Base-by-base conservation (phyloP, 2,329 filamentous ascomycete genomes). In the Neonectria coccinea region DNA sequence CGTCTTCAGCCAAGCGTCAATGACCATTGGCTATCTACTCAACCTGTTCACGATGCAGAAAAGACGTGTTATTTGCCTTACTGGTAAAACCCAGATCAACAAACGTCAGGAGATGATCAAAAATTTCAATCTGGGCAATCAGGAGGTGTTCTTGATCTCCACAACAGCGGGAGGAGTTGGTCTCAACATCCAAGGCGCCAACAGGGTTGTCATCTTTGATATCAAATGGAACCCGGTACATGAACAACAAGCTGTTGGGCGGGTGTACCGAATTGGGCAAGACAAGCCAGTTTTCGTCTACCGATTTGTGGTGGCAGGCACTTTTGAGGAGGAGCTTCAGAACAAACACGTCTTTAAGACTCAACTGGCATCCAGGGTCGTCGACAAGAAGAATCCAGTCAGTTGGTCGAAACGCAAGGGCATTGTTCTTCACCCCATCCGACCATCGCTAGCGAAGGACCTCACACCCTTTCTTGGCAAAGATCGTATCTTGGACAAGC, bases 181-280 rank as follows among this genome's bases (percentile, higher is more conserved):
- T 0, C 82, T 97, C 54, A 97, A 97, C 65, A 91, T 97, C 12
- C 87, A 88, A 44, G 90, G 91, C 1, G 94, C 94, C 1, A 97
- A 94, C 75, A 88, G 94, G 20, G 92, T 97, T 1, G 86, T 97
- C 20, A 91, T 97, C 20, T 91, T 97, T 60, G 94, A 97, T 75
- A 93, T 91, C 73, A 84, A 85, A 65, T 97, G 90, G 80, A 96
- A 94, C 67, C 94, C 94, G 0, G 86, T 89, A 5, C 85, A 90
- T 74, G 94, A 97, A 77, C 90, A 94, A 72, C 94, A 97, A 78
- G 94, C 94, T 1, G 88, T 97, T 55, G 94, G 93, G 2, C 87
- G 94, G 57, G 91, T 92, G 0, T 97, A 96, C 77, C 92, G 94
- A 1, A 86, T 97, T 36, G 93, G 94, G 0, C 94, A 97, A 77